These are phyloP conservation scores for Monosporascus sp. DNA, from an alignment of 2,329 filamentous ascomycete species.

Conservation along the genomic window DNA sequence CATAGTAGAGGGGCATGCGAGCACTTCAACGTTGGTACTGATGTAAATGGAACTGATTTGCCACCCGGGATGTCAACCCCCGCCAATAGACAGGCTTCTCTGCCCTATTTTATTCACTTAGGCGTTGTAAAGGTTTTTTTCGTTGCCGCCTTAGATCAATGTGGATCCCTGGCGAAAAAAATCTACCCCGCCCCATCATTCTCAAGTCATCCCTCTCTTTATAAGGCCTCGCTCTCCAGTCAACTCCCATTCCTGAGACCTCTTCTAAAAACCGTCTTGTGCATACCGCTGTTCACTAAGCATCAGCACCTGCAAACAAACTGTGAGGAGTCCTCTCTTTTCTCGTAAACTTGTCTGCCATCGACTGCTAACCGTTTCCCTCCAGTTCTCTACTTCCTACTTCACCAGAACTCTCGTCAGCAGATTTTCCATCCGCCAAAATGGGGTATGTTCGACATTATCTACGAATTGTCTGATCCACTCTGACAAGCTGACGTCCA, in stretches of 20 bases:
- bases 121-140: no score
- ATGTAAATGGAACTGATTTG: no score
- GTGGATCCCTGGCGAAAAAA: no score
- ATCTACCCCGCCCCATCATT: no score
- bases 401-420: slow-evolving; percentile 7
- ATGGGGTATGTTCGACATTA: slow-evolving; percentile 30
- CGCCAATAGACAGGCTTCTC: no score
- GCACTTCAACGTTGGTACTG: no score
- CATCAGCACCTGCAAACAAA: slow-evolving; percentile 32
- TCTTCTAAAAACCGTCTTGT: slow-evolving; percentile 30
- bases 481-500: slow-evolving; percentile 10
- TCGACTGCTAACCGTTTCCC: slow-evolving; percentile 2
- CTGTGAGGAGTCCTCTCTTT: slow-evolving; percentile 14
- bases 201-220: no score
- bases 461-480: not conserved
- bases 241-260: slow-evolving; percentile 5
- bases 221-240: no score
- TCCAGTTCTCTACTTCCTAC: slow-evolving; percentile 9
- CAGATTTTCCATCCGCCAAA: slow-evolving; percentile 24
- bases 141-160: no score
- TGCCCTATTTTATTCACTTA: no score
- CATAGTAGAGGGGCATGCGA: no score
- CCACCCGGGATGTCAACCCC: no score
- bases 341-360: not conserved
- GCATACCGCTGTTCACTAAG: slow-evolving; percentile 35